These are phyloP conservation scores for Reutealis trisperma DNA, from an alignment of 345 rosid genomes.

Conservation along the genomic window DNA sequence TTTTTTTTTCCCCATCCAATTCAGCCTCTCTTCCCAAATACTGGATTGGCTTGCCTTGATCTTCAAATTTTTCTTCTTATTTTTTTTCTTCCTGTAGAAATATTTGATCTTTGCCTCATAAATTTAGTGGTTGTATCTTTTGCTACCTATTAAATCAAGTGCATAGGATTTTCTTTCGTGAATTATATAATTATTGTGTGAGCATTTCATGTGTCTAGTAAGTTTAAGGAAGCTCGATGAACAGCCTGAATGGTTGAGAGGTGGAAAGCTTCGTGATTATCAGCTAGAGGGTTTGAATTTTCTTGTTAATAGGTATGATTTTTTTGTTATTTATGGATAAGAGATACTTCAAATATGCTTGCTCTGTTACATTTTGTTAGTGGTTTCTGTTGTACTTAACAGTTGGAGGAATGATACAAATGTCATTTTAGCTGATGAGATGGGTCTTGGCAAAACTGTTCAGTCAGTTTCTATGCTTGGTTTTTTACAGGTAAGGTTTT, in stretches of 20 bases:
- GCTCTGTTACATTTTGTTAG: conserved; percentile 15
- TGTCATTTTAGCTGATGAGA: conserved; percentile 99
- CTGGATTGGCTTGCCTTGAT: neutral
- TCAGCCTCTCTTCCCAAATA: neutral
- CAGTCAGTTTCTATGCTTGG: conserved; percentile 99
- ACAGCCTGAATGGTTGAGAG: conserved; percentile 95
- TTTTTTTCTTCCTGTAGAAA: neutral
- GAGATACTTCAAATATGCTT: neutral
- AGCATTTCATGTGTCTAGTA: conserved; percentile 43
- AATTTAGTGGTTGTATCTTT: neutral
- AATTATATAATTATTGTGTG: neutral
- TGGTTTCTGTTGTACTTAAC: conserved; percentile 27
- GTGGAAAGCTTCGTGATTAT: conserved; percentile 98
- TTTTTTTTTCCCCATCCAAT: neutral
- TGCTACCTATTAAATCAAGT: neutral
- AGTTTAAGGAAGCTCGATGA: conserved; percentile 95
- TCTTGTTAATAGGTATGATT: conserved; percentile 86
- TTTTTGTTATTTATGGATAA: conserved; percentile 6
- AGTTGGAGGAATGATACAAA: conserved; percentile 99
- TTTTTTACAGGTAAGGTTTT: conserved; percentile 75
- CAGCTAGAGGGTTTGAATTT: conserved; percentile 98
- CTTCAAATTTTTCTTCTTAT: neutral
- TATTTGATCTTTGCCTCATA: neutral
- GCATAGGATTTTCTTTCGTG: neutral
- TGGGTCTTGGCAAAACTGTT: conserved; percentile 99